Conservation (phyloP, 208 protist species). For the Leptomonas seymouri region DNA sequence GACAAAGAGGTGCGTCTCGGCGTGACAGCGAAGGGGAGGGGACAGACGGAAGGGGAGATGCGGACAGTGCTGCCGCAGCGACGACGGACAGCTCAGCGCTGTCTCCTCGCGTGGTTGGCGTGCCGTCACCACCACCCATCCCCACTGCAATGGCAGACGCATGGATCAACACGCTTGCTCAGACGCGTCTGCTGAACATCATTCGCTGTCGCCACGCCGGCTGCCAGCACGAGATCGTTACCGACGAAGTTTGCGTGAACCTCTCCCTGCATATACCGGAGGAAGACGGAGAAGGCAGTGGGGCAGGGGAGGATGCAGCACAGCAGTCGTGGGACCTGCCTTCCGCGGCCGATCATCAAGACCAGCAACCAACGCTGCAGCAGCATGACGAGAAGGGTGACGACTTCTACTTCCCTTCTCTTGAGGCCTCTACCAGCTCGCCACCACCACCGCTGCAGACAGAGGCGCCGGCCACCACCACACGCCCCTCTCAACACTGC, state of each 20-base stretch:
- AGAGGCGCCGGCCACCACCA: not conserved
- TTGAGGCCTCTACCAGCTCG: not conserved
- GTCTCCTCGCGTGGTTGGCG: not conserved
- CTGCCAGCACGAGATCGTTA: constrained; percentile 80
- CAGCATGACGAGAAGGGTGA: constrained; percentile 5
- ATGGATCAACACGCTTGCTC: constrained; percentile 75
- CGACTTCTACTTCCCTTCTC: not conserved
- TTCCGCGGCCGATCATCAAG: too few species aligned
- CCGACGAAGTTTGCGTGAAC: constrained; percentile 73
- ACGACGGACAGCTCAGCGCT: not conserved
- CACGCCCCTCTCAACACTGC: constrained; percentile 3
- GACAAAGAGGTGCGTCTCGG: not conserved
- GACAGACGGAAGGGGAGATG: not conserved
- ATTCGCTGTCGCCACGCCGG: constrained; percentile 62
- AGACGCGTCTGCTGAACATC: constrained; percentile 79
- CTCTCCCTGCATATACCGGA: constrained; percentile 48
- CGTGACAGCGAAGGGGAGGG: not conserved
- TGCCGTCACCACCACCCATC: constrained; percentile 4
- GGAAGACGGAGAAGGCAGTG: constrained; percentile 1
- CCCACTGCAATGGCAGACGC: constrained; percentile 24
- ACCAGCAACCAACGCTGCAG: too few species aligned
- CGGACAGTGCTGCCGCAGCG: too few species aligned
- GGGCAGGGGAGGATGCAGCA: not conserved
- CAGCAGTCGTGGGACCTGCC: not conserved
- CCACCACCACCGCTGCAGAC: not conserved